Evolutionary conservation across 2,329 filamentous ascomycete species (phyloP).

Genomic region (Sarocladium strictum): DNA sequence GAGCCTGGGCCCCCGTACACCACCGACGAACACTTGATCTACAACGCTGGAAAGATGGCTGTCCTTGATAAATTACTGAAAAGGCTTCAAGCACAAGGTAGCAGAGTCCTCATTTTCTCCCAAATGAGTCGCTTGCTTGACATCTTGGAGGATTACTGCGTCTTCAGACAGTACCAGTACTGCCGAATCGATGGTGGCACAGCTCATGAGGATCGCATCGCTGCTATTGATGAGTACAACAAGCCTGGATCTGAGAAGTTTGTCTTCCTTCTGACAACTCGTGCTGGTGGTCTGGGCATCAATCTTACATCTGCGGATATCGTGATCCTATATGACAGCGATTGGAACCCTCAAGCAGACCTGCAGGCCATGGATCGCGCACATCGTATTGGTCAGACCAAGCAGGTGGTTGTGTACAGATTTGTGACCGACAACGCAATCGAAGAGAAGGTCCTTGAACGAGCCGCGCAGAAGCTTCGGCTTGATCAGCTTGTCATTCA

Average conservation of each 20-base stretch:
- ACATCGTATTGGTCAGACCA: constrained; percentile 96
- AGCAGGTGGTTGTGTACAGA: constrained; percentile 93
- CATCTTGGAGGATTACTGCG: constrained; percentile 96
- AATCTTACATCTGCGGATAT: constrained; percentile 94
- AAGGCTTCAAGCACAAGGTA: constrained; percentile 79
- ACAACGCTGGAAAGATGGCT: constrained; percentile 95
- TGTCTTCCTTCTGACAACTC: constrained; percentile 88
- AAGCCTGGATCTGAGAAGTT: constrained; percentile 94
- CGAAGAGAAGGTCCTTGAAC: constrained; percentile 95
- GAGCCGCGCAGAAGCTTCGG: constrained; percentile 92
- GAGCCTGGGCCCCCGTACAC: constrained; percentile 97
- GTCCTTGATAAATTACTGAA: constrained; percentile 88
- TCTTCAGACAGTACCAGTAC: constrained; percentile 91
- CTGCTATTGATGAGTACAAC: constrained; percentile 98
- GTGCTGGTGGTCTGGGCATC: constrained; percentile 93
- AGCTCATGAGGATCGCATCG: constrained; percentile 94
- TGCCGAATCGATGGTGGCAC: constrained; percentile 96
- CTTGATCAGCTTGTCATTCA: constrained; percentile 97
- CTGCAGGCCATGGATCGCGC: constrained; percentile 98
- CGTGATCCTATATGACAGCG: constrained; percentile 92
- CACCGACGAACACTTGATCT: constrained; percentile 90
- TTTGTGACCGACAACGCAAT: constrained; percentile 98
- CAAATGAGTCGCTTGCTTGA: constrained; percentile 98
- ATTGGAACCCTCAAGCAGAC: constrained; percentile 99
- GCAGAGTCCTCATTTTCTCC: constrained; percentile 96